Percentiles rank a stretch among this genome's conserved stretches.
phyloP scores from a whole-genome alignment of 2,329 filamentous ascomycete species.

The Blastomyces percursus region DNA sequence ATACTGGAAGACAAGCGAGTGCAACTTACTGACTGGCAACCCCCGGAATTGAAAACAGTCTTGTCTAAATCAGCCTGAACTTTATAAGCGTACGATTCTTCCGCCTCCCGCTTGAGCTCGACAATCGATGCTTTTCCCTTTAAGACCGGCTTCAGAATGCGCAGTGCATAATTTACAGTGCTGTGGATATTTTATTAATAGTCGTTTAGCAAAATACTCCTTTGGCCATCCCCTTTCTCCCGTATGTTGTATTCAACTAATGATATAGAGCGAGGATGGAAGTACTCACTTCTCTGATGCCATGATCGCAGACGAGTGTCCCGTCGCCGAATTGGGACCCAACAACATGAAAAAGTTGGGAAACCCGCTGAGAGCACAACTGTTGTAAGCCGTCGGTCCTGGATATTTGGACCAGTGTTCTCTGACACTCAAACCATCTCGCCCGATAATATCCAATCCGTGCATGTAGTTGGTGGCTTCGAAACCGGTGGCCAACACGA shows the following conservation, averaged over 20 bases:
- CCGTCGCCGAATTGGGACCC: slow-evolving; percentile 24
- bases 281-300: slow-evolving; percentile 43
- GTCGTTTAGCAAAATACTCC: background rate
- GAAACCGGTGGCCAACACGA: slow-evolving; percentile 22
- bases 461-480: slow-evolving; percentile 17
- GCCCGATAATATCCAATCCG: slow-evolving; percentile 19
- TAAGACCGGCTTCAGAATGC: slow-evolving; percentile 45
- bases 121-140: slow-evolving; percentile 32
- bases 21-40: slow-evolving; percentile 18
- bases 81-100: slow-evolving; percentile 35
- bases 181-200: slow-evolving; percentile 9
- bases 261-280: background rate
- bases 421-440: slow-evolving; percentile 15
- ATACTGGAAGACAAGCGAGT: background rate
- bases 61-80: slow-evolving; percentile 37
- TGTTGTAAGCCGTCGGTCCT: slow-evolving; percentile 50
- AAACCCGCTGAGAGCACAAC: slow-evolving; percentile 44
- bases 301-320: slow-evolving; percentile 44
- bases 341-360: slow-evolving; percentile 28
- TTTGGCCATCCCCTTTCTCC: background rate
- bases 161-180: slow-evolving; percentile 48
- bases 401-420: slow-evolving; percentile 32
- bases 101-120: slow-evolving; percentile 39
- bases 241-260: background rate
- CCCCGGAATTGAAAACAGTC: slow-evolving; percentile 36